Base-by-base conservation (phyloP, 768 basidiomycete genomes). In the Podaxis pistillaris region DNA sequence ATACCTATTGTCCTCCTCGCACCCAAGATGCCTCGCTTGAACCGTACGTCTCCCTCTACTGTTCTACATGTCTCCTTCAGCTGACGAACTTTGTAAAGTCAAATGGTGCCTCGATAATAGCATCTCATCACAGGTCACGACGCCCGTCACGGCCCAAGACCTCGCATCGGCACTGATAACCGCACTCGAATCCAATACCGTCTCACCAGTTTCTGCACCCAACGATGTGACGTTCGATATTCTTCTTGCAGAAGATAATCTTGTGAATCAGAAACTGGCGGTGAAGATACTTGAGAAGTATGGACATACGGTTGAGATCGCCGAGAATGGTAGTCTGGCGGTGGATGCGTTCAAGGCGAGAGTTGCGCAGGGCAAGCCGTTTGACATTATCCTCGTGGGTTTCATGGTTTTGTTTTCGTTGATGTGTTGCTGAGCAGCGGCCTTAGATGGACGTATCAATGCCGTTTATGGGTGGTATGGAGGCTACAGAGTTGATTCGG, bases 401-500 rank as follows among this genome's bases (percentile, higher is more conserved):
- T 30, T 3, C 41, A 2, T 37, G 13, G 15, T 56, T 40, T 33
- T 11, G 55, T n/a, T 15, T 36, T 26, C 51, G 3, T 51, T 38
- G 49, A 26, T 44, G 9, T 33, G 15, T 8, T 13, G 50, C 38
- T 47, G 24, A 33, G 65, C 36, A 63, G 46, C 56, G 62, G 12
- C 56, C 56, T 15, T 64, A 96, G 92, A 98, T 98, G 96, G 96
- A 98, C 69, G 90, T 97, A 13, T 97, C 95, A 11, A 96, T 96
- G 94, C 94, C 95, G 5, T 90, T 96, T 75, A 98, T 98, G 94
- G 95, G 96, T 55, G 96, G 96, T 66, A 94, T 96, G 88, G 96
- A 99, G 75, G 94, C 96, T 1, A 99, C 97, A 0, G 90, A 94
- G 66, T 80, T 93, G 62, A 97, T 98, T 64, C 86, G 96, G 56